Percentiles rank a stretch among this genome's conserved stretches.
Evolutionary conservation across 176 grass and related monocot species (phyloP).

Genomic region (Lolium multiflorum): DNA sequence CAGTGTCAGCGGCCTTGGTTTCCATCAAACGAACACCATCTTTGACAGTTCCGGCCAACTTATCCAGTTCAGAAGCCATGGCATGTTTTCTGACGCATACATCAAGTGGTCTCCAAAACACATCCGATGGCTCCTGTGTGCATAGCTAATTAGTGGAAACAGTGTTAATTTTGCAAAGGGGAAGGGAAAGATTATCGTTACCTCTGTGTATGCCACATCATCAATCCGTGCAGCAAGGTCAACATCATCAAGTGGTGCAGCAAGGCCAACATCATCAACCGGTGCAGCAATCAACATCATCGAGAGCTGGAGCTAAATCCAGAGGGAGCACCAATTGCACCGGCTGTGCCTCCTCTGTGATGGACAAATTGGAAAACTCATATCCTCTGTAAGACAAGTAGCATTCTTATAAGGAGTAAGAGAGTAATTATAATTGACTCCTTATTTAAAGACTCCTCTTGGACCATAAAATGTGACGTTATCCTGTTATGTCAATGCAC

Average conservation of each 20-base stretch:
- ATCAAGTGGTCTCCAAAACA: background rate
- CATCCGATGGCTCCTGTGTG: no score
- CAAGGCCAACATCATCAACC: no score
- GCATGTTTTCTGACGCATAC: background rate
- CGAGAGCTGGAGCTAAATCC: background rate
- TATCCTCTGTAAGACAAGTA: background rate
- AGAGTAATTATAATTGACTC: constrained; percentile 18
- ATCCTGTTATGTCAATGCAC: background rate
- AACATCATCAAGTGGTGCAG: background rate
- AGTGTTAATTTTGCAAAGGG: background rate
- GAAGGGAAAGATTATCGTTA: background rate
- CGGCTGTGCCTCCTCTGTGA: background rate
- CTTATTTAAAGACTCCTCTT: background rate
- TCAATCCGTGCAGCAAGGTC: constrained; percentile 1
- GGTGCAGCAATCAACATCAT: background rate
- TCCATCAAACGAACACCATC: no score
- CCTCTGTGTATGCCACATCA: background rate
- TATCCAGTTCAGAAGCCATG: background rate
- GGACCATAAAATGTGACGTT: background rate
- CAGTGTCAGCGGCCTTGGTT: no score
- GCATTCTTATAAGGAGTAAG: background rate
- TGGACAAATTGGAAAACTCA: background rate
- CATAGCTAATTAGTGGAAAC: background rate
- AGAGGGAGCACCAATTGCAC: background rate
- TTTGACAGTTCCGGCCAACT: background rate